Evolutionary conservation across 345 rosid species (phyloP).

Genomic region (Raphanus raphanistrum): DNA sequence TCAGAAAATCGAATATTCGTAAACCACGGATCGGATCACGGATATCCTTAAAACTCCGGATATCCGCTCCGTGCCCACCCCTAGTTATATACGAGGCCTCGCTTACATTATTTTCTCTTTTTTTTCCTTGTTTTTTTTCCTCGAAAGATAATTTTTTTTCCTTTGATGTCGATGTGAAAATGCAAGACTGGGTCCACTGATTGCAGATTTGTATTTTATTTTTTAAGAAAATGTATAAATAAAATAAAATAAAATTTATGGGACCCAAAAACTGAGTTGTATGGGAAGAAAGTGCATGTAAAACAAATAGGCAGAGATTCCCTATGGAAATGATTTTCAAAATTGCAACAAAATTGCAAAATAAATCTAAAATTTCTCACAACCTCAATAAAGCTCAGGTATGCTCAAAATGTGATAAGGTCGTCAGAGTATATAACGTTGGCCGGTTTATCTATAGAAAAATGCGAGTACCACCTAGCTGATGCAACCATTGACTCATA

Average conservation of each 20-base stretch:
- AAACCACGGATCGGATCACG: too few relatives aligned
- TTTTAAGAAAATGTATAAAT: not conserved
- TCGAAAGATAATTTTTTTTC: not conserved
- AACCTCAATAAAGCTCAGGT: not conserved
- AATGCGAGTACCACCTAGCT: too few relatives aligned
- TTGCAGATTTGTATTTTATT: not conserved
- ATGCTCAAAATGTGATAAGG: not conserved
- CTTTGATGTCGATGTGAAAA: not conserved
- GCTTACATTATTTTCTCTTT: not conserved
- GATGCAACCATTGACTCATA: constrained; percentile 83
- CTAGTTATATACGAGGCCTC: not conserved
- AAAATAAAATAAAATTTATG: not conserved
- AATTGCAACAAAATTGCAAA: not conserved
- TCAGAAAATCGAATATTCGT: too few relatives aligned
- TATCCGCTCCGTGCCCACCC: too few relatives aligned
- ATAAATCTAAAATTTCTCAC: not conserved
- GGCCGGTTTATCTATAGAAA: too few relatives aligned
- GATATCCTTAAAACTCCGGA: too few relatives aligned
- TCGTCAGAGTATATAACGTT: not conserved
- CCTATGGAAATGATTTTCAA: not conserved
- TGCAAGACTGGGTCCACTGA: not conserved
- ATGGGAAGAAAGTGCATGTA: not conserved
- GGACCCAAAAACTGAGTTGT: not conserved
- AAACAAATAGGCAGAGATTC: not conserved
- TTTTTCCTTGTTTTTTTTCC: not conserved